Evolutionary conservation across 2,329 filamentous ascomycete genomes (phyloP), one percentile per base, ranked within the genome.

Genomic region (Xylariaceae sp.): DNA sequence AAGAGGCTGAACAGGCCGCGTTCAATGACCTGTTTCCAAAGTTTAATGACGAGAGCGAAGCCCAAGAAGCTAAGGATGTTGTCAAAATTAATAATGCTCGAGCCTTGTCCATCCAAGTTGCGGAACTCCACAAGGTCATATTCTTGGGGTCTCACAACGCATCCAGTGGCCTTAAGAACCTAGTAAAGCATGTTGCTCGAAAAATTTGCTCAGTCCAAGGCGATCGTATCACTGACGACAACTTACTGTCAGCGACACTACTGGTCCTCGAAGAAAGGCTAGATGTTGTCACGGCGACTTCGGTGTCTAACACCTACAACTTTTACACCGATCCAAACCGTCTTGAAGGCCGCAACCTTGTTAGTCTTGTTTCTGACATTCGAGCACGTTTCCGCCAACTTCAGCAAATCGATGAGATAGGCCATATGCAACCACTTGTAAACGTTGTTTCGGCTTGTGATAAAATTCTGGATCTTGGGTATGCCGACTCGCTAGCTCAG

Each of bases 311-410:
- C 0, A 70, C 74, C 19, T 95, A 93, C 74, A 96, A 96, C 71
- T 97, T 99, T 69, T 99, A 99, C 69, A 86, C 82, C 0, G 87
- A 96, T 63, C 69, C 86, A 2, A 95, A 97, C 62, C 73, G 93
- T 12, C 69, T 75, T 1, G 90, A 97, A 71, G 84, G 85, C 10
- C 85, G 87, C 54, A 88, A 84, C 55, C 77, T 97, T 4, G 83
- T 94, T 22, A 72, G 69, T 0, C 73, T 97, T 9, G 76, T 90
- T 11, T 79, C 85, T 61, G 82, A 83, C 46, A 82, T 93, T 42
- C 85, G 88, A 64, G 67, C 74, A 43, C 84, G 88, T 14, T 96
- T 97, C 72, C 77, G 78, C 17, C 79, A 88, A 55, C 82, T 99
- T 11, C 82, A 86, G 66, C 69, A 71, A 7, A 72, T 84, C 1